Percentiles rank a stretch among this genome's conserved stretches.
phyloP scores from a whole-genome alignment of 2,329 filamentous ascomycete species.

The Knoxdaviesia capensis region DNA sequence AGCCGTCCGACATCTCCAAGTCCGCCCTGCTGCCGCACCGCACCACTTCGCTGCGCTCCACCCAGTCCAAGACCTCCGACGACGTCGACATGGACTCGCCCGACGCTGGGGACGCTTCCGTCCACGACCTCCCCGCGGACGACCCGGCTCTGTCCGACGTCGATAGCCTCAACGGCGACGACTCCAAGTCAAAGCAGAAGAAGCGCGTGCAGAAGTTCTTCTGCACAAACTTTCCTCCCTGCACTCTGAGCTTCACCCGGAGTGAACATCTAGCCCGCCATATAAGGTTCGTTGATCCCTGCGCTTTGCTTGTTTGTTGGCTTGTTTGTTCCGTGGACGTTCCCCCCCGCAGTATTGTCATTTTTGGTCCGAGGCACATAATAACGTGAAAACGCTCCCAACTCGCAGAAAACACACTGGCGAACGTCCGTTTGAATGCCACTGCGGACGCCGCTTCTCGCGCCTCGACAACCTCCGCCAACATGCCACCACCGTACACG shows the following conservation, averaged over 20 bases:
- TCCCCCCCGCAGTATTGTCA: no score
- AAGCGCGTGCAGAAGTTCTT: slow-evolving; percentile 95
- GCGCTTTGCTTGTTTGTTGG: neutral
- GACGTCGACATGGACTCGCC: slow-evolving; percentile 65
- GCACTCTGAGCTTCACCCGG: slow-evolving; percentile 81
- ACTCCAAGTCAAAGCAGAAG: slow-evolving; percentile 64
- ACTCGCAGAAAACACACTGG: slow-evolving; percentile 73
- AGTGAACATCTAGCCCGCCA: slow-evolving; percentile 91
- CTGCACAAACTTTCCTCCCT: slow-evolving; percentile 87
- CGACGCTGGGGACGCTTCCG: slow-evolving; percentile 34
- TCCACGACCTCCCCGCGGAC: slow-evolving; percentile 24
- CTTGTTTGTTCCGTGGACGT: neutral
- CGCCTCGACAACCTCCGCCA: slow-evolving; percentile 40
- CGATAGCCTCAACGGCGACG: slow-evolving; percentile 41
- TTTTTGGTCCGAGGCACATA: neutral
- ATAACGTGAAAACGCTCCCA: no score
- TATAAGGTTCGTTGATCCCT: slow-evolving; percentile 43
- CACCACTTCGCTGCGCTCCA: neutral
- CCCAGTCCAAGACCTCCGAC: slow-evolving; percentile 27
- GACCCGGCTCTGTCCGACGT: slow-evolving; percentile 30
- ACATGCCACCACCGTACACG: slow-evolving; percentile 92
- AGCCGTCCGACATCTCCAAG: slow-evolving; percentile 31
- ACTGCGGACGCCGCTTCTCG: slow-evolving; percentile 56
- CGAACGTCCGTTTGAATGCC: slow-evolving; percentile 89
- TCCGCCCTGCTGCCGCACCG: slow-evolving; percentile 19